Conservation (phyloP, 768 basidiomycete species). For the Tulasnella sp. region DNA sequence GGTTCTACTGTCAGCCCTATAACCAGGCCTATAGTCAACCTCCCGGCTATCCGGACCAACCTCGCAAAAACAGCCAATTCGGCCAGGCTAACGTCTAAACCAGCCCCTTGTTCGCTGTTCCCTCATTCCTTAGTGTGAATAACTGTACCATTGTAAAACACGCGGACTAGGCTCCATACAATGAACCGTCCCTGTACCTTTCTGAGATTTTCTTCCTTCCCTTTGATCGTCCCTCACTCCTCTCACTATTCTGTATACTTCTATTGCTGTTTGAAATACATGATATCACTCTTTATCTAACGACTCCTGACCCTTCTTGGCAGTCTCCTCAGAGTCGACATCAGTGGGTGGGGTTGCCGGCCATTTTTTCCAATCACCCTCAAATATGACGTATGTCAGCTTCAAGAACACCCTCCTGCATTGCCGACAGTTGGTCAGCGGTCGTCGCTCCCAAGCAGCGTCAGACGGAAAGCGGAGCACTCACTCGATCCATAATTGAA, state of each 20-base stretch:
- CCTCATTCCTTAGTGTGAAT: not conserved
- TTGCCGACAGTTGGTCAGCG: not conserved
- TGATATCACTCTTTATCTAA: not conserved
- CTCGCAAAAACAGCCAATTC: not conserved
- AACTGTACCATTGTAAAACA: not conserved
- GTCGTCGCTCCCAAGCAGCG: not conserved
- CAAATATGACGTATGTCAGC: not conserved
- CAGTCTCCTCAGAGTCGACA: not conserved
- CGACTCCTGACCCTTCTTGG: not conserved
- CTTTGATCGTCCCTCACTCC: not conserved
- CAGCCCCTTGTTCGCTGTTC: not conserved
- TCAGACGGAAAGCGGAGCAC: not conserved
- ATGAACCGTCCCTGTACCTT: not conserved
- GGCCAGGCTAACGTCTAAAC: not conserved
- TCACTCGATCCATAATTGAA: not conserved
- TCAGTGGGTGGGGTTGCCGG: not conserved
- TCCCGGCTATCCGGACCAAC: not conserved
- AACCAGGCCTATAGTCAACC: not conserved
- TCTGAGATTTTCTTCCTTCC: not conserved
- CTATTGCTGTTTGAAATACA: not conserved
- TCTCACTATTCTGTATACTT: not conserved
- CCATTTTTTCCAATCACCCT: constrained; percentile 12
- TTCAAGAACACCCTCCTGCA: not conserved
- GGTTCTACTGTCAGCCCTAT: not conserved
- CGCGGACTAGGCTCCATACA: not conserved